phyloP scores from a whole-genome alignment of 805 yeast species.

The Blastobotrys robertii region DNA sequence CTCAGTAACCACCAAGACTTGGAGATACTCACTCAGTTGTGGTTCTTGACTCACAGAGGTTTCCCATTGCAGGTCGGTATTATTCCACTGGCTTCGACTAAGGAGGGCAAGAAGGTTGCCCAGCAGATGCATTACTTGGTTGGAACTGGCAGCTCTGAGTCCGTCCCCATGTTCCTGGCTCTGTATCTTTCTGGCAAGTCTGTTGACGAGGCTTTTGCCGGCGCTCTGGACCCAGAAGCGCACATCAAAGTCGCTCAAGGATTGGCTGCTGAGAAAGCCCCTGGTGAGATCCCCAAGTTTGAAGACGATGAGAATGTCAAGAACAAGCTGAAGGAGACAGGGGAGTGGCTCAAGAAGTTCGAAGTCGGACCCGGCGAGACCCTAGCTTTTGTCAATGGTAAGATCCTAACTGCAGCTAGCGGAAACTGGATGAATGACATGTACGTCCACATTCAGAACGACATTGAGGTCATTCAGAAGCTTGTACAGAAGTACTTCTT shows the following conservation, averaged over 20 bases:
- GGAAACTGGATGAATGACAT: conserved; percentile 12
- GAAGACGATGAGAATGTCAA: not conserved
- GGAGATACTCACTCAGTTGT: conserved; percentile 32
- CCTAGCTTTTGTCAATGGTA: conserved; percentile 60
- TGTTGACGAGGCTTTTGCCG: conserved; percentile 10
- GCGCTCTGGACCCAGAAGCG: conserved; percentile 3
- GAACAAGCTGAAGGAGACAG: conserved; percentile 13
- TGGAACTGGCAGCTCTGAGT: not conserved
- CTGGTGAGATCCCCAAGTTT: not conserved
- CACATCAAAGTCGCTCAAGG: not conserved
- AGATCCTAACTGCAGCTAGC: conserved; percentile 9
- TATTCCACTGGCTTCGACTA: conserved; percentile 43
- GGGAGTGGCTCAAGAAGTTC: conserved; percentile 25
- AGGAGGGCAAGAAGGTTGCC: conserved; percentile 15
- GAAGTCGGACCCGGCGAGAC: conserved; percentile 39
- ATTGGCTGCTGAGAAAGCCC: not conserved
- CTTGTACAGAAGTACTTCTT: conserved; percentile 16
- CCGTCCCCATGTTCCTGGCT: not conserved
- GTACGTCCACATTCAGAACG: conserved; percentile 33
- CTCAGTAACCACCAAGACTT: conserved; percentile 45
- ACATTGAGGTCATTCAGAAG: conserved; percentile 29
- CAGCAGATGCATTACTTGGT: conserved; percentile 12
- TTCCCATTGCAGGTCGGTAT: conserved; percentile 77
- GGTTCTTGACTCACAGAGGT: conserved; percentile 32
- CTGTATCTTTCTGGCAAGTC: conserved; percentile 5